Evolutionary conservation across 108 stramenopile species (phyloP).

Genomic region (Nannochloropsis granulata): DNA sequence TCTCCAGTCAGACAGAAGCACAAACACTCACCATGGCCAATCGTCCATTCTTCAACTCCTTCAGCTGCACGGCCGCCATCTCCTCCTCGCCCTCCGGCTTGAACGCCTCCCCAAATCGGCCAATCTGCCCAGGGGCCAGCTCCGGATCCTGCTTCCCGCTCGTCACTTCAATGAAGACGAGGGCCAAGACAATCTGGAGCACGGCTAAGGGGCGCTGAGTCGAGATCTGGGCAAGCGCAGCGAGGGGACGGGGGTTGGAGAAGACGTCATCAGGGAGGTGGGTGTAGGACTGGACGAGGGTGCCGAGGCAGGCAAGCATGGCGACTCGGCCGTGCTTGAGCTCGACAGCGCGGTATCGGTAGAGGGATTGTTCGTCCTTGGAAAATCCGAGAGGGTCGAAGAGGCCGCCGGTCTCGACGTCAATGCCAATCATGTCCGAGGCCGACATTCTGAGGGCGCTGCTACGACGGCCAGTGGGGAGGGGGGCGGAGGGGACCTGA

Average conservation of each 20-base stretch:
- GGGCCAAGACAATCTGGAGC: constrained; percentile 42
- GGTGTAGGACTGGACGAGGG: constrained; percentile 50
- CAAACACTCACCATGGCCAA: not conserved
- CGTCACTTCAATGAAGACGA: constrained; percentile 49
- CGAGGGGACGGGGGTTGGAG: constrained; percentile 11
- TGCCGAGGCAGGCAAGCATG: constrained; percentile 47
- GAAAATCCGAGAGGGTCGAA: constrained; percentile 26
- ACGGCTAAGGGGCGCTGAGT: not conserved
- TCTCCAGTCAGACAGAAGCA: not conserved
- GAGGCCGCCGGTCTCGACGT: constrained; percentile 27
- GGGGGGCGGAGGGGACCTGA: not conserved
- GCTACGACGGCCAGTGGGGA: not conserved
- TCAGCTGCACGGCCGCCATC: constrained; percentile 46
- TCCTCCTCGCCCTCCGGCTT: constrained; percentile 43
- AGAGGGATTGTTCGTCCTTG: constrained; percentile 29
- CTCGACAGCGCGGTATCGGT: constrained; percentile 35
- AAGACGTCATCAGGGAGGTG: constrained; percentile 63
- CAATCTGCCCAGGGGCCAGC: constrained; percentile 28
- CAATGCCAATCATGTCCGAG: constrained; percentile 29
- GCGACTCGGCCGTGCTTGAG: constrained; percentile 53
- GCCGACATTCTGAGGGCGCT: constrained; percentile 17
- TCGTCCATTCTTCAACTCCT: constrained; percentile 7
- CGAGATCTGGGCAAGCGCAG: constrained; percentile 3
- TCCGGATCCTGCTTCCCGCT: constrained; percentile 32
- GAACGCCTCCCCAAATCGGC: constrained; percentile 25